Conservation (phyloP, 371 early-diverging fungal genomes). For the Mucor circinelloides region DNA sequence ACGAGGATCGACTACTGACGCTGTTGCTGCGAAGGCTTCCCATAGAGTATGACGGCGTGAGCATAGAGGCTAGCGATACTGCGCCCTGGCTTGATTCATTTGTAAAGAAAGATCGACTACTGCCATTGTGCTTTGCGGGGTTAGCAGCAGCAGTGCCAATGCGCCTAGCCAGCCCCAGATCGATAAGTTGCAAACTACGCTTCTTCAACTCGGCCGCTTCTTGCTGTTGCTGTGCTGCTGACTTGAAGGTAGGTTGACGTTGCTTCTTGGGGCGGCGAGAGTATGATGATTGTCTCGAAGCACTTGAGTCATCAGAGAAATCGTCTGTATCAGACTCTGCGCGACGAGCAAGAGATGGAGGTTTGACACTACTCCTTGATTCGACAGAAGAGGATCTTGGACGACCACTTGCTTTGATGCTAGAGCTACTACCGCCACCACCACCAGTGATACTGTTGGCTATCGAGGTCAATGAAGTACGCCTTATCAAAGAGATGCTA, state of each 20-base stretch:
- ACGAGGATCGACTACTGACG: constrained; percentile 7
- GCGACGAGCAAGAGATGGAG: background rate
- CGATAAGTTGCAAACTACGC: constrained; percentile 13
- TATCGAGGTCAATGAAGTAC: constrained; percentile 5
- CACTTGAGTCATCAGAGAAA: constrained; percentile 7
- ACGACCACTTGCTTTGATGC: background rate
- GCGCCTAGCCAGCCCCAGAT: constrained; percentile 15
- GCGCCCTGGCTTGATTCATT: background rate
- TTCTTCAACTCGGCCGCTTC: constrained; percentile 7
- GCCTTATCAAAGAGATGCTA: constrained; percentile 11
- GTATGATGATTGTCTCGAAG: constrained; percentile 1
- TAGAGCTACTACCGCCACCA: background rate
- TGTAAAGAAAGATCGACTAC: background rate
- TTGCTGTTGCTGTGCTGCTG: background rate
- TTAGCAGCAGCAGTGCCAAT: constrained; percentile 11
- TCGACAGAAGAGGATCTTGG: constrained; percentile 15
- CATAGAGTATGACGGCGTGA: constrained; percentile 17
- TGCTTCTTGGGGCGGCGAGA: background rate
- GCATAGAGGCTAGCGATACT: constrained; percentile 16
- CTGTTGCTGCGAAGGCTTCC: constrained; percentile 22
- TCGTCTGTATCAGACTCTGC: constrained; percentile 14
- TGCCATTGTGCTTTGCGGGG: background rate
- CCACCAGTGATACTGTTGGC: background rate
- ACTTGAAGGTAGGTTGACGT: background rate
- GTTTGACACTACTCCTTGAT: background rate